Evolutionary conservation across 371 early-diverging fungal genomes (phyloP), one percentile per base, ranked within the genome.

Genomic region (Lichtheimia ramosa): DNA sequence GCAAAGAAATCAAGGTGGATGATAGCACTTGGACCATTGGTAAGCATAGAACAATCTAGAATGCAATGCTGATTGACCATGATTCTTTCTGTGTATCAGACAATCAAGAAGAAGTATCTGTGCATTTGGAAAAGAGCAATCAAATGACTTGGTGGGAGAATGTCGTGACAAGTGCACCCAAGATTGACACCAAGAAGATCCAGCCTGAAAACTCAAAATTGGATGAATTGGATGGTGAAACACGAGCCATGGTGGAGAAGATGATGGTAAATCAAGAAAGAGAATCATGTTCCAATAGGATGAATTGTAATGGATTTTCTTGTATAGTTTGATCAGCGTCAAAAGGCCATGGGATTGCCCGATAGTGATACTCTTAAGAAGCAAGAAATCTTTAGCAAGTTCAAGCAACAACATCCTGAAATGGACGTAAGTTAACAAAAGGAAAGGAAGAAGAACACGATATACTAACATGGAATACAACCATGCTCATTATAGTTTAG

Each of bases 81-180:
- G 10, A 8, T 34, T 3, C 15, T n/a, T n/a, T n/a, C n/a, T n/a
- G n/a, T n/a, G 2, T 46, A 46, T 42, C 15, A 58, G 83, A 87
- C 54, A 84, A 90, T 61, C 83, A 82, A 65, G 79, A 86, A 28
- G 91, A 92, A 71, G 64, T 96, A 8, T 60, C 75, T 13, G 82
- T 96, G 27, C 92, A 93, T 56, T 68, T 96, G 53, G 96, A 96
- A 71, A 96, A 96, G 70, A 63, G 79, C 27, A 93, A 93, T 66
- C 71, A 83, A 39, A 83, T 83, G 79, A 89, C 93, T 63, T 96
- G 96, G 96, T 96, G 96, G 96, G 87, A 91, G 67, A 83, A 89
- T 70, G 94, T 95, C 20, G 83, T 94, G 5, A 83, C 85, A 15
- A 84, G 85, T 25, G 91, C 92, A 61, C 92, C 94, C 43, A 85